These are phyloP conservation scores for Gaertneriomyces sp. DNA, from an alignment of 192 early-diverging fungal species.

Conservation along the genomic window DNA sequence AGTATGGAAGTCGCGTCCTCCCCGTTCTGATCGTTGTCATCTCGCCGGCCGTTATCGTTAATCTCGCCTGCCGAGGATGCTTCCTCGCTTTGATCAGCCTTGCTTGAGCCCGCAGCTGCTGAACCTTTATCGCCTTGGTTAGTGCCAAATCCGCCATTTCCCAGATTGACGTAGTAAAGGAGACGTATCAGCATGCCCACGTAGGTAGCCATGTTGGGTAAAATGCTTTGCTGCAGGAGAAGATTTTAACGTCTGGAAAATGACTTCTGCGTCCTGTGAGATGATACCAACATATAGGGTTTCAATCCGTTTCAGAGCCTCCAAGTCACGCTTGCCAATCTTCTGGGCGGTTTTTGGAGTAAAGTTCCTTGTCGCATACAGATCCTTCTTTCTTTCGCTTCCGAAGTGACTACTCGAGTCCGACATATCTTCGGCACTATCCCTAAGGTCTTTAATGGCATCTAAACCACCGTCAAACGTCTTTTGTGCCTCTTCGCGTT, in stretches of 20 bases:
- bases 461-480: neutral
- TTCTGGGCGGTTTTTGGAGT: neutral
- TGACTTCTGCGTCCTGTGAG: neutral
- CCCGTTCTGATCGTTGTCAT: neutral
- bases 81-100: neutral
- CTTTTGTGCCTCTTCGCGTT: conserved; percentile 10
- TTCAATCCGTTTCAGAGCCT: conserved; percentile 31
- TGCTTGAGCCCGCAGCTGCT: neutral
- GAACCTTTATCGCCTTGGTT: conserved; percentile 5
- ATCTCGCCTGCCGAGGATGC: neutral
- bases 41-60: neutral
- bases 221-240: conserved; percentile 24
- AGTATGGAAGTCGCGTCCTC: conserved; percentile 10
- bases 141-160: conserved; percentile 21
- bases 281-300: conserved; percentile 35
- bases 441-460: neutral
- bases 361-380: conserved; percentile 2
- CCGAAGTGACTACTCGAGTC: conserved; percentile 21
- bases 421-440: conserved; percentile 6
- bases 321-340: conserved; percentile 18
- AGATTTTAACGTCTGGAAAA: conserved; percentile 1
- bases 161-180: conserved; percentile 51
- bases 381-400: conserved; percentile 17
- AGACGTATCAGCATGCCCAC: conserved; percentile 49
- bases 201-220: conserved; percentile 37